Evolutionary conservation across 2,329 filamentous ascomycete species (phyloP).

Genomic region (Colletotrichum orbiculare): DNA sequence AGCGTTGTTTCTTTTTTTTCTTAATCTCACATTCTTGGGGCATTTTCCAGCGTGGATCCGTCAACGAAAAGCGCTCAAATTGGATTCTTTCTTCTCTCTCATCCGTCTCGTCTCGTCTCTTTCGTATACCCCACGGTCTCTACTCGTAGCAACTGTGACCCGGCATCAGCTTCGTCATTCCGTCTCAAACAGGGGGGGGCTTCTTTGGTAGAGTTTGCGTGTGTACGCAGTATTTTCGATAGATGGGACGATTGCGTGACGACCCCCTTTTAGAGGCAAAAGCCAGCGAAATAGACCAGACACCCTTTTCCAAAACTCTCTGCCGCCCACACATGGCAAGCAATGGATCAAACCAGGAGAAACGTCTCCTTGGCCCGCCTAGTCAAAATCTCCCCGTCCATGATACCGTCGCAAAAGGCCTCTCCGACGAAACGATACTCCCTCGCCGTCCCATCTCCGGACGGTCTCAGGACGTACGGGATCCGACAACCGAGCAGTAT

Average conservation of each 20-base stretch:
- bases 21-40: slow-evolving; percentile 6
- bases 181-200: slow-evolving; percentile 7
- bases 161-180: neutral
- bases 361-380: slow-evolving; percentile 10
- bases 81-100: slow-evolving; percentile 3
- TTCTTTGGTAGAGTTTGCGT: neutral
- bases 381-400: slow-evolving; percentile 34
- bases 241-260: too few relatives aligned
- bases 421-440: slow-evolving; percentile 27
- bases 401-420: slow-evolving; percentile 30
- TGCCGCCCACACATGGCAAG: neutral
- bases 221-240: too few relatives aligned
- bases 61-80: slow-evolving; percentile 22
- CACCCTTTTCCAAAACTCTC: neutral
- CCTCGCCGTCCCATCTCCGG: slow-evolving; percentile 24
- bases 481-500: slow-evolving; percentile 31
- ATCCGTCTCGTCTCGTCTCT: neutral
- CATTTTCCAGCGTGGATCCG: slow-evolving; percentile 33
- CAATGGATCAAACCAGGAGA: slow-evolving; percentile 4
- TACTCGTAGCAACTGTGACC: slow-evolving; percentile 1
- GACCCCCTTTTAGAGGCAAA: neutral
- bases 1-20: slow-evolving; percentile 11
- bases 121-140: slow-evolving; percentile 25
- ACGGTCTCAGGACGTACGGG: slow-evolving; percentile 35
- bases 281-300: neutral